These are phyloP conservation scores for Oryza glumipatula DNA, from an alignment of 176 grass and related monocot species.

Conservation along the genomic window DNA sequence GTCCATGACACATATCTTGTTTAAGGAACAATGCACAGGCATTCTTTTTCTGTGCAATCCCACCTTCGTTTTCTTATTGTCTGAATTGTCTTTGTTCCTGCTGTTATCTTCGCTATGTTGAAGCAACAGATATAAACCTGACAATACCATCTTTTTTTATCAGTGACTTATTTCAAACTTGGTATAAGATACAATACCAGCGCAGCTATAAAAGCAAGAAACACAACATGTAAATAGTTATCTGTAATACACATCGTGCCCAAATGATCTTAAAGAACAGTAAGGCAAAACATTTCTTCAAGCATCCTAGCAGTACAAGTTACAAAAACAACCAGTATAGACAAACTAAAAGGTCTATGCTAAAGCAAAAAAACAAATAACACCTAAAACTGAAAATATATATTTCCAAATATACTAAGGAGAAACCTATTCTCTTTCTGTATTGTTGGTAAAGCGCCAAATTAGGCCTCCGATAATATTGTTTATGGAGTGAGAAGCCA, in stretches of 20 bases:
- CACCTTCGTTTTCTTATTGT: neutral
- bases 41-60: no score
- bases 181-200: neutral
- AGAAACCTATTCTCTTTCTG: constrained; percentile 31
- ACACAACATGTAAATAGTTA: neutral
- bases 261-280: neutral
- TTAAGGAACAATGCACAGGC: neutral
- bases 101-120: neutral
- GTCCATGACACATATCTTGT: neutral
- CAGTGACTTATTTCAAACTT: neutral
- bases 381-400: neutral
- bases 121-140: constrained; percentile 29
- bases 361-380: neutral
- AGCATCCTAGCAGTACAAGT: neutral
- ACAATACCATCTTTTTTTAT: neutral
- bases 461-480: constrained; percentile 81
- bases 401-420: neutral
- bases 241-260: neutral
- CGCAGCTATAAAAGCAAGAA: neutral
- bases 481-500: constrained; percentile 87
- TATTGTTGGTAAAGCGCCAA: constrained; percentile 54
- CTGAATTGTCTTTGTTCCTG: neutral
- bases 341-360: constrained; percentile 8
- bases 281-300: neutral
- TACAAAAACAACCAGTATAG: constrained; percentile 4